phyloP scores from a whole-genome alignment of 805 yeast species.

The Maudiozyma turicensis region DNA sequence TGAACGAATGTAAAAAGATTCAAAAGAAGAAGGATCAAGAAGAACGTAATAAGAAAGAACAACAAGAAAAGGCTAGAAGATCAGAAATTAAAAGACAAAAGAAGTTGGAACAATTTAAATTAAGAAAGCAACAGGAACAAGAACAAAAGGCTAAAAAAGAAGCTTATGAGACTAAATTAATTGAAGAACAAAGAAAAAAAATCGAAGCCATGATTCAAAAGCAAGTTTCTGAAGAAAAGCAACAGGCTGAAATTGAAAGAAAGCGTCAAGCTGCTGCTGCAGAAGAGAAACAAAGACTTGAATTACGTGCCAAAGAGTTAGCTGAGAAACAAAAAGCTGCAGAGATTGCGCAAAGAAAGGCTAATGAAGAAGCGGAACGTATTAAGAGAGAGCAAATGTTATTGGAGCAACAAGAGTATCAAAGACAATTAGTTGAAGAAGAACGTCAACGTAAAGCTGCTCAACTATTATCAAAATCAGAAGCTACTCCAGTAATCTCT shows the following conservation, averaged over 20 bases:
- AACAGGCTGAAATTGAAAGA: conserved; percentile 1
- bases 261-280: not conserved
- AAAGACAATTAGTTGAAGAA: conserved; percentile 8
- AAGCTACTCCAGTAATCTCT: not conserved
- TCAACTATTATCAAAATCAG: not conserved
- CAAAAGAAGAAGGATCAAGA: conserved; percentile 2
- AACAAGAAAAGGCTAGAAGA: not conserved
- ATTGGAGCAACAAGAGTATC: conserved; percentile 6
- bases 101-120: not conserved
- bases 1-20: not conserved
- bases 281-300: not conserved
- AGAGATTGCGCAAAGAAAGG: conserved; percentile 1
- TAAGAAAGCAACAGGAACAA: conserved; percentile 1
- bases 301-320: not conserved
- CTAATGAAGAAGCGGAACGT: conserved; percentile 2
- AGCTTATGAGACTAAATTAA: not conserved
- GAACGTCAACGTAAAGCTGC: conserved; percentile 5
- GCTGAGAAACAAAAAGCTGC: not conserved
- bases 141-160: not conserved
- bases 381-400: conserved; percentile 2
- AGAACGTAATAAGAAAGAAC: conserved; percentile 4
- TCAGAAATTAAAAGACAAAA: not conserved
- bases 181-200: conserved; percentile 2
- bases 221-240: not conserved
- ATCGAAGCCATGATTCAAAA: not conserved